Evolutionary conservation across 345 rosid species (phyloP).

Genomic region (Erucastrum elatum): DNA sequence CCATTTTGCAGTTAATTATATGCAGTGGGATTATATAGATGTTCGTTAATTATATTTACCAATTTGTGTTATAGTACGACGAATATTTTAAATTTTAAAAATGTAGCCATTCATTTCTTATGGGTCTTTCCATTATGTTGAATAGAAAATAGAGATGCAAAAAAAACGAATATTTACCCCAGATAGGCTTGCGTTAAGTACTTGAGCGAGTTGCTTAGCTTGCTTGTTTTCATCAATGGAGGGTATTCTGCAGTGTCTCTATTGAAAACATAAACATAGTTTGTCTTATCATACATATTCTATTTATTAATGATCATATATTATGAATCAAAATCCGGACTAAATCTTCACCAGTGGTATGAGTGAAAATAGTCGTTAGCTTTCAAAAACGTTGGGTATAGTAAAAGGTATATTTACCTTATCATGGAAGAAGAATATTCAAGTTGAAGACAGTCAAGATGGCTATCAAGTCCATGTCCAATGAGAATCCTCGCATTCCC

Average conservation of each 20-base stretch:
- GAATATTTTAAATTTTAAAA: not conserved
- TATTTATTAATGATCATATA: not conserved
- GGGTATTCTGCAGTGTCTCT: constrained; percentile 78
- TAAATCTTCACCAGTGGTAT: not conserved
- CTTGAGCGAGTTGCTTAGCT: constrained; percentile 83
- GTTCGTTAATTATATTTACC: no score
- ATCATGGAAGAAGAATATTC: constrained; percentile 72
- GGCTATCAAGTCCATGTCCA: constrained; percentile 82
- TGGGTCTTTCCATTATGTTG: no score
- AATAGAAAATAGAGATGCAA: not conserved
- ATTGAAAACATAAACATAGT: not conserved
- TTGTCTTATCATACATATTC: not conserved
- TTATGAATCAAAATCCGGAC: not conserved
- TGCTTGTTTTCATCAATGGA: constrained; percentile 89
- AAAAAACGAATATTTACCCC: not conserved
- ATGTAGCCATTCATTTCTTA: no score
- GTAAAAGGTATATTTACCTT: constrained; percentile 47
- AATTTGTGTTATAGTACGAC: not conserved
- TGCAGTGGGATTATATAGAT: no score
- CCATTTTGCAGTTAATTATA: no score
- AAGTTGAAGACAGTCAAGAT: constrained; percentile 64
- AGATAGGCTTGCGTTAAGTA: constrained; percentile 39
- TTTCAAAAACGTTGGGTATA: not conserved
- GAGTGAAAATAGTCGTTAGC: not conserved
- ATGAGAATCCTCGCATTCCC: constrained; percentile 83